Evolutionary conservation across 2,329 filamentous ascomycete genomes (phyloP), one percentile per base, ranked within the genome.

Genomic region (Didymella lethalis): DNA sequence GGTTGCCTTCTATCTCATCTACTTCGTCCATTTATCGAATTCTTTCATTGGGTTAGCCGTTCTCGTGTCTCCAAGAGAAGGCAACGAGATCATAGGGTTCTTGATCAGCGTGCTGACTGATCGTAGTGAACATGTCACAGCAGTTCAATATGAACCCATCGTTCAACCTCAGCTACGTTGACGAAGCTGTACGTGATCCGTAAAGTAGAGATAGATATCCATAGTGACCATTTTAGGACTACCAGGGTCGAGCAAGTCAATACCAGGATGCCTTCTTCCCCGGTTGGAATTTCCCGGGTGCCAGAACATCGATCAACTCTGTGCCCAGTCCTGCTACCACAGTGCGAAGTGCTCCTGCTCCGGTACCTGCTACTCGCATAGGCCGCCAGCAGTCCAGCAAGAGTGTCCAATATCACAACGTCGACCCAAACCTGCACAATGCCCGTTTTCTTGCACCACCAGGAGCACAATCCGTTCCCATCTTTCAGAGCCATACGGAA

Each of bases 41-140:
- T 16, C 25, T 29, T 16, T 7, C 14, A 7, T 18, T 12, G 16
- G 8, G 44, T 12, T 20, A 20, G 34, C 28, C 28, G 25, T 23
- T 6, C 8, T 16, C 5, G 23, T 46, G 36, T 36, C 28, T 29
- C 28, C 28, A 29, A 29, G 28, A 29, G 28, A 29, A 29, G 28
- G 28, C 28, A 29, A 29, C 28, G 28, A 4, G 7, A 29, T 29
- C 28, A 29, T 29, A 11, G 28, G 28, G 28, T 29, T 61, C 54
- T 62, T 40, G 46, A 57, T 61, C 57, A 61, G 36, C 36, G 60
- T 59, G 69, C 71, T 75, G 64, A 75, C 67, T 45, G 41, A 32
- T 25, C 34, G 32, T 54, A 68, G 71, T 40, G 65, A 62, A 59
- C 48, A 76, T 76, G 74, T 64, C 71, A 23, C 69, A 71, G 44